Evolutionary conservation across 2,329 filamentous ascomycete species (phyloP).

Genomic region (Exophiala xenobiotica): DNA sequence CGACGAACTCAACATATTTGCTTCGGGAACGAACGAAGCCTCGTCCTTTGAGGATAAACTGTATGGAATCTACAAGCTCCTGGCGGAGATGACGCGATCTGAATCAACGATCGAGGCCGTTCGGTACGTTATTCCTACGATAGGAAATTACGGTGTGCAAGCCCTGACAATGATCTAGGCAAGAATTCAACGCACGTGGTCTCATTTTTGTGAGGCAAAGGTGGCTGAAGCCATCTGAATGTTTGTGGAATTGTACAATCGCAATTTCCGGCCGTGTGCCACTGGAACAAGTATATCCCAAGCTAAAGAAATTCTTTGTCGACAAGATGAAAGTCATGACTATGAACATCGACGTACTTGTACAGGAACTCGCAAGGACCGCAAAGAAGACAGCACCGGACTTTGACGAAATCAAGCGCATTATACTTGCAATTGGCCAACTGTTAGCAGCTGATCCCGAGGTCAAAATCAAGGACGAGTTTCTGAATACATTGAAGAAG

Average conservation of each 20-base stretch:
- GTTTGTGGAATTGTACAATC: slow-evolving; percentile 19
- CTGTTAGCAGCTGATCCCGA: slow-evolving; percentile 8
- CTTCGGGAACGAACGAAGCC: neutral
- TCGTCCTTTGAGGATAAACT: neutral
- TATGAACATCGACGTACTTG: slow-evolving; percentile 16
- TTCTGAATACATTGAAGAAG: slow-evolving; percentile 7
- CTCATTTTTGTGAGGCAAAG: slow-evolving; percentile 9
- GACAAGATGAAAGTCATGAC: slow-evolving; percentile 15
- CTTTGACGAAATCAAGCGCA: slow-evolving; percentile 11
- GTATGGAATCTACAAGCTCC: slow-evolving; percentile 3
- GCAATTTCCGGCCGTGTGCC: slow-evolving; percentile 10
- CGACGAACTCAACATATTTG: slow-evolving; percentile 15
- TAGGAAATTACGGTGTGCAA: neutral
- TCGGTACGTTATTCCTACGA: slow-evolving; percentile 1
- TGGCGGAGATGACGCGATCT: slow-evolving; percentile 8
- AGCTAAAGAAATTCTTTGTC: slow-evolving; percentile 20
- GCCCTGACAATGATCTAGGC: neutral
- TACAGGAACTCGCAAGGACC: slow-evolving; percentile 11
- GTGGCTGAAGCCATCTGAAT: slow-evolving; percentile 16
- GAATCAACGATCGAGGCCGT: slow-evolving; percentile 6
- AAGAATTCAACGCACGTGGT: slow-evolving; percentile 5
- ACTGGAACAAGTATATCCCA: slow-evolving; percentile 11
- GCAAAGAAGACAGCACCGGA: slow-evolving; percentile 6
- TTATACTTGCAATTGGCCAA: slow-evolving; percentile 16
- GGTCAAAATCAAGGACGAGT: slow-evolving; percentile 5